phyloP scores from a whole-genome alignment of 495 filamentous ascomycete genomes.

The Tetracladium marchalianum region DNA sequence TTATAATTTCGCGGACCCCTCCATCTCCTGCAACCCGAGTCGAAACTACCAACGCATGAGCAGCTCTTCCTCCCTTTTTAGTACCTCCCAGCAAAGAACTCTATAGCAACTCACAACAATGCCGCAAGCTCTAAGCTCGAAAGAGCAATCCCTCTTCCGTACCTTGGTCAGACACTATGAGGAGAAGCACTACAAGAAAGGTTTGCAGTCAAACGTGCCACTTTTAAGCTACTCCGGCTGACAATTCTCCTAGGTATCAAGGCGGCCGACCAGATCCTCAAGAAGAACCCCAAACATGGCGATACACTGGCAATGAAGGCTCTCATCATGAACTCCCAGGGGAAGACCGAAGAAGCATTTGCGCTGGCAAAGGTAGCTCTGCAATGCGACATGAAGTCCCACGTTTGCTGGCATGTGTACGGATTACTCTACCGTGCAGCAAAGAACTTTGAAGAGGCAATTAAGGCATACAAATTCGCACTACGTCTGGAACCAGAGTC shows the following conservation, averaged over 20 bases:
- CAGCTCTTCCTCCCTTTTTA: neutral
- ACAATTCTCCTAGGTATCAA: slow-evolving; percentile 55
- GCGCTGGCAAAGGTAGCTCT: slow-evolving; percentile 83
- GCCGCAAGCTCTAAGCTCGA: slow-evolving; percentile 76
- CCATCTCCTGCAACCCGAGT: too few species aligned
- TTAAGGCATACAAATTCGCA: slow-evolving; percentile 96
- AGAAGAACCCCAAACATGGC: slow-evolving; percentile 89
- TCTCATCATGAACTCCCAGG: slow-evolving; percentile 84
- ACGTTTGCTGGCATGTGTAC: slow-evolving; percentile 99
- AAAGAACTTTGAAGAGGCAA: slow-evolving; percentile 97
- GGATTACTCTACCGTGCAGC: slow-evolving; percentile 84
- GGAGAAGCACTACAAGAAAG: slow-evolving; percentile 96
- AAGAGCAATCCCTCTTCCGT: slow-evolving; percentile 88
- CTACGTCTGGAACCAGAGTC: slow-evolving; percentile 87
- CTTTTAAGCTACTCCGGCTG: neutral
- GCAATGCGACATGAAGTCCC: slow-evolving; percentile 92
- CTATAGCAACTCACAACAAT: slow-evolving; percentile 29
- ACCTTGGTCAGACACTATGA: slow-evolving; percentile 93
- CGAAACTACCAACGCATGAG: neutral
- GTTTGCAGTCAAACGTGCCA: slow-evolving; percentile 25
- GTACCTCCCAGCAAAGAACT: neutral
- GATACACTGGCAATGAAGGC: slow-evolving; percentile 99
- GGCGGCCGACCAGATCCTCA: slow-evolving; percentile 86
- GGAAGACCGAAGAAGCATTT: slow-evolving; percentile 89
- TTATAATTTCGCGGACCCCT: neutral